phyloP scores from a whole-genome alignment of 129 eudicot species.

The Lactuca sativa region DNA sequence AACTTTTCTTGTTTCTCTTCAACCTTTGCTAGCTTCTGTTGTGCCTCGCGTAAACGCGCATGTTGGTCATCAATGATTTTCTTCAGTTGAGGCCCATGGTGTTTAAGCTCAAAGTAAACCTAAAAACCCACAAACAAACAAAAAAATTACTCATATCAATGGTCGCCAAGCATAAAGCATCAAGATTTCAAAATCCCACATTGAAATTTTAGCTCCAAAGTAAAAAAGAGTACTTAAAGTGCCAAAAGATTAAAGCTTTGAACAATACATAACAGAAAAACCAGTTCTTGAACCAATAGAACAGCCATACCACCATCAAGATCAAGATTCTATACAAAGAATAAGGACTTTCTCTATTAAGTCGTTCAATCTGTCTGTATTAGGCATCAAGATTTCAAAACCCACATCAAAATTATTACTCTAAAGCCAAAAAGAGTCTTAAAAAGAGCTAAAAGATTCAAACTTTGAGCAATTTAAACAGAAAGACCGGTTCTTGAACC shows the following conservation, averaged over 20 bases:
- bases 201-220: not conserved
- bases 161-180: conserved; percentile 1
- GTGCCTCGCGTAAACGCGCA: conserved; percentile 61
- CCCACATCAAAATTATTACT: not conserved
- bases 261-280: not conserved
- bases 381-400: conserved; percentile 4
- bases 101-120: conserved; percentile 94
- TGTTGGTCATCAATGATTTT: conserved; percentile 65
- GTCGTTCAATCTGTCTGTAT: not conserved
- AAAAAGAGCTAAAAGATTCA: conserved; percentile 7
- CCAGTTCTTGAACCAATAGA: conserved; percentile 8
- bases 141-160: not conserved
- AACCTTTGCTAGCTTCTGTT: conserved; percentile 62
- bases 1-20: conserved; percentile 67
- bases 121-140: conserved; percentile 31
- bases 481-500: conserved; percentile 8
- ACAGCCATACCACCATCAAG: not conserved
- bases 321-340: not conserved
- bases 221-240: conserved; percentile 8
- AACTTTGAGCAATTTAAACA: conserved; percentile 1
- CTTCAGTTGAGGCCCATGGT: conserved; percentile 86
- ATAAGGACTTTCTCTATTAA: not conserved
- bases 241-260: conserved; percentile 10
- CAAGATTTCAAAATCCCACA: not conserved
- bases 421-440: conserved; percentile 9